Evolutionary conservation across 2,329 filamentous ascomycete genomes (phyloP), one percentile per base, ranked within the genome.

Genomic region (Diaporthe capsici): DNA sequence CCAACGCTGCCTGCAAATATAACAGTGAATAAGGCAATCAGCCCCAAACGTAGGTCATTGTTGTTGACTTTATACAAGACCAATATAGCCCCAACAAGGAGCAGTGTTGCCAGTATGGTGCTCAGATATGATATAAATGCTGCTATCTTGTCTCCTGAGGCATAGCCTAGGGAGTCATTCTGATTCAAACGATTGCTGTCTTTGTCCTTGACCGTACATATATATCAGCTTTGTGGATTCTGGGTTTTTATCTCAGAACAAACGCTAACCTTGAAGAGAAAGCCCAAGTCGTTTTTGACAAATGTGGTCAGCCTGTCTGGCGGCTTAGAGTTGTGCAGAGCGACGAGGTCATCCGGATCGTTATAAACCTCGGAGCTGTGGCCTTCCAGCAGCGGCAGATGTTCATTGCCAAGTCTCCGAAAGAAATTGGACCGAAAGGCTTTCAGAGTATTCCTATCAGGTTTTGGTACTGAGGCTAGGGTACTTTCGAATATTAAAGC

Each of bases 21-120:
- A 7, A 71, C 37, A 2, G 67, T 71, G 67, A 71, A 58, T 34
- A 71, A 39, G 7, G 49, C 51, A 22, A 71, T 55, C n/a, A 58
- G 17, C 9, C 67, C 51, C 51, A 71, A 20, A 37, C 55, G 57
- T 31, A 71, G 25, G 4, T 57, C 51, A 1, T 47, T 58, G 67
- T 51, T 55, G 22, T 7, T 71, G 51, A 57, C 67, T 25, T 55
- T 58, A 0, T 71, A 71, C 20, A 57, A 39, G 4, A 71, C 67
- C 12, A 71, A 25, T 28, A 71, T 71, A 12, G 67, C 34, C 8
- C 67, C 67, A 12, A 71, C 37, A 7, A 71, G 67, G 6, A 71
- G 67, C n/a, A 71, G n/a, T 0, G 37, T 58, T 17, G 67, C 67
- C 2, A 71, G 22, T 6, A 71, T 58, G 17, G 51, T 71, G 67